A percentile compares a stretch with the other conserved stretches of the same genome.
Conservation (phyloP, 257 asterid species). For the Gentiana macrophylla region DNA sequence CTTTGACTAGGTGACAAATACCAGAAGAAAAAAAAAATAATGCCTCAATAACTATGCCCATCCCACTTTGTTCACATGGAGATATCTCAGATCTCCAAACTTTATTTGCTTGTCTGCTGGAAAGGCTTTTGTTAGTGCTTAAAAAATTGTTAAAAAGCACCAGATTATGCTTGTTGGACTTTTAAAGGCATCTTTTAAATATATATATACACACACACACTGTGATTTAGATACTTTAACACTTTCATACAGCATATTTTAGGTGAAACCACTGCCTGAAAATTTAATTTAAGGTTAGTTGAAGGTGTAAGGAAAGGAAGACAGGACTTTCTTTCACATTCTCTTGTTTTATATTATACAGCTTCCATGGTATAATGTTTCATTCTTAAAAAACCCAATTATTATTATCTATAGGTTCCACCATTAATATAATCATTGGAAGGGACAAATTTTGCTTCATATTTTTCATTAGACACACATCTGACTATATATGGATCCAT, state of each 20-base stretch:
- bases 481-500: too few relatives aligned
- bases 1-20: conserved; percentile 29
- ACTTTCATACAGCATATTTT: background rate
- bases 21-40: conserved; percentile 9
- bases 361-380: too few relatives aligned
- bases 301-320: background rate
- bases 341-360: background rate
- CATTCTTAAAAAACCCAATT: too few relatives aligned
- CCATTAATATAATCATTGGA: too few relatives aligned
- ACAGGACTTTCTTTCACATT: conserved; percentile 5
- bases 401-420: too few relatives aligned
- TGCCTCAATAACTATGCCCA: conserved; percentile 24
- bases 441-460: too few relatives aligned
- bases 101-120: conserved; percentile 19
- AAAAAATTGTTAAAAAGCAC: conserved; percentile 8
- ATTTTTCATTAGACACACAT: too few relatives aligned
- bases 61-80: conserved; percentile 29
- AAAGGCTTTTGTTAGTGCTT: conserved; percentile 11
- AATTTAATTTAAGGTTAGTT: background rate
- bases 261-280: background rate
- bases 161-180: conserved; percentile 22
- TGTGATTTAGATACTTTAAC: background rate
- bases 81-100: conserved; percentile 21
- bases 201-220: too few relatives aligned
- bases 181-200: conserved; percentile 6